Conservation (phyloP, 2,329 filamentous ascomycete genomes). For the Xylaria sp. region DNA sequence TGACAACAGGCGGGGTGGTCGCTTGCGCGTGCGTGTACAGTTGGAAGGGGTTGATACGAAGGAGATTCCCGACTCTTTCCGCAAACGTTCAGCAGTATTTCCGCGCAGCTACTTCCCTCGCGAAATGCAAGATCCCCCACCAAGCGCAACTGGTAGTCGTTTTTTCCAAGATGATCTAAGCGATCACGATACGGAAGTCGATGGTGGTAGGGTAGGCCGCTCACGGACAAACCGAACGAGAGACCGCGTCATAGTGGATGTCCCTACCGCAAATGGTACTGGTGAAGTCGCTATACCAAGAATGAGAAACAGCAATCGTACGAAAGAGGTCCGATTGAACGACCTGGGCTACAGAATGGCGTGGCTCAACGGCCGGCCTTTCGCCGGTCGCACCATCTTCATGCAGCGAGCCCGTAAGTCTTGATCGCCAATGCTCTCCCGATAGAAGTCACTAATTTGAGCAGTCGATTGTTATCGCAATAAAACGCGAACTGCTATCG, state of each 20-base stretch:
- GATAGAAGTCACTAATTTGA: constrained; percentile 31
- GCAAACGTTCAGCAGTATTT: constrained; percentile 88
- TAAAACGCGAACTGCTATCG: constrained; percentile 62
- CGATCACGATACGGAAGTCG: constrained; percentile 68
- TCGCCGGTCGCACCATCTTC: constrained; percentile 86
- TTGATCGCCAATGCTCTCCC: constrained; percentile 17
- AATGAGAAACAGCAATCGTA: constrained; percentile 74
- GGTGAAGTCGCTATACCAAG: constrained; percentile 80
- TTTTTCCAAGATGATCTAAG: constrained; percentile 76
- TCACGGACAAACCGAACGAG: constrained; percentile 51
- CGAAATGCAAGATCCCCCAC: constrained; percentile 89
- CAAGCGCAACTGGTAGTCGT: constrained; percentile 76
- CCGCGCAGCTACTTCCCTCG: constrained; percentile 92
- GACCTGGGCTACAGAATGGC: constrained; percentile 95
- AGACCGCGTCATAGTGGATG: constrained; percentile 63
- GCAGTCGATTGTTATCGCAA: constrained; percentile 93
- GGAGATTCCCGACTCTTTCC: constrained; percentile 95
- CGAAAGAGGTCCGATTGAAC: constrained; percentile 90
- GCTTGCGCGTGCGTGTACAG: constrained; percentile 89
- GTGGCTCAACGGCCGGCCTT: constrained; percentile 94
- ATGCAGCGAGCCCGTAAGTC: constrained; percentile 89
- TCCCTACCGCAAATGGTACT: constrained; percentile 74
- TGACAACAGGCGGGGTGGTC: constrained; percentile 81
- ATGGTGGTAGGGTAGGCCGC: constrained; percentile 57
- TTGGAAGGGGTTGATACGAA: constrained; percentile 94